Percentiles rank a stretch among this genome's conserved stretches.
Conservation (phyloP, 352 stramenopile species). For the Pythium chondricola region DNA sequence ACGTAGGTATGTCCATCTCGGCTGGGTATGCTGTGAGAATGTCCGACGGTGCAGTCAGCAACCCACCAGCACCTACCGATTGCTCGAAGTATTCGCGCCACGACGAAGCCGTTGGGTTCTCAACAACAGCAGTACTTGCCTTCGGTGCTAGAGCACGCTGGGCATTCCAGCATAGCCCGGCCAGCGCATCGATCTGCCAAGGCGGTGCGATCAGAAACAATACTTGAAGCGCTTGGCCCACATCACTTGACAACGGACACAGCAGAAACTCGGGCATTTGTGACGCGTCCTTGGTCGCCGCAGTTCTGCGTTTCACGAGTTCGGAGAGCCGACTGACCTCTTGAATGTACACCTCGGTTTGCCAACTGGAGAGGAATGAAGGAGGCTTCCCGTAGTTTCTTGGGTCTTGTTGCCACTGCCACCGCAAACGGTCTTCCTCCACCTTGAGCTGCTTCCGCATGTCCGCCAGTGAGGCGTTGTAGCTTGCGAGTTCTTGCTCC, state of each 20-base stretch:
- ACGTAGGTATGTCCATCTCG: constrained; percentile 14
- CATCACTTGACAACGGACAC: constrained; percentile 28
- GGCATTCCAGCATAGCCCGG: constrained; percentile 28
- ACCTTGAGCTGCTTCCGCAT: background rate
- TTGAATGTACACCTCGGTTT: background rate
- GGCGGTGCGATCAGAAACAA: constrained; percentile 44
- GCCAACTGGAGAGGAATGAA: background rate
- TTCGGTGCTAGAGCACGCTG: constrained; percentile 23
- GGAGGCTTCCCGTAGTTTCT: background rate
- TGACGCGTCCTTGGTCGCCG: constrained; percentile 1
- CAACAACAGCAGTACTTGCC: background rate
- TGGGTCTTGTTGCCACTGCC: background rate
- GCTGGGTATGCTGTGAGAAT: constrained; percentile 4
- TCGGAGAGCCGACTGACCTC: constrained; percentile 6
- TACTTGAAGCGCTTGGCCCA: constrained; percentile 27
- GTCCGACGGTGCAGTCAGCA: constrained; percentile 8
- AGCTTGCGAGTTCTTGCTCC: constrained; percentile 3
- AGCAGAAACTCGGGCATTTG: constrained; percentile 23
- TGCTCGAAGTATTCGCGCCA: constrained; percentile 2
- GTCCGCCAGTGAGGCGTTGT: background rate
- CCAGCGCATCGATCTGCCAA: constrained; percentile 27
- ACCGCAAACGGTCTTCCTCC: constrained; percentile 2
- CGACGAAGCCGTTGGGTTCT: background rate
- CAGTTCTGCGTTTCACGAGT: constrained; percentile 15
- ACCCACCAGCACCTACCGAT: background rate